Conservation (phyloP, 1,139 yeast species). For the Pichia sp. region DNA sequence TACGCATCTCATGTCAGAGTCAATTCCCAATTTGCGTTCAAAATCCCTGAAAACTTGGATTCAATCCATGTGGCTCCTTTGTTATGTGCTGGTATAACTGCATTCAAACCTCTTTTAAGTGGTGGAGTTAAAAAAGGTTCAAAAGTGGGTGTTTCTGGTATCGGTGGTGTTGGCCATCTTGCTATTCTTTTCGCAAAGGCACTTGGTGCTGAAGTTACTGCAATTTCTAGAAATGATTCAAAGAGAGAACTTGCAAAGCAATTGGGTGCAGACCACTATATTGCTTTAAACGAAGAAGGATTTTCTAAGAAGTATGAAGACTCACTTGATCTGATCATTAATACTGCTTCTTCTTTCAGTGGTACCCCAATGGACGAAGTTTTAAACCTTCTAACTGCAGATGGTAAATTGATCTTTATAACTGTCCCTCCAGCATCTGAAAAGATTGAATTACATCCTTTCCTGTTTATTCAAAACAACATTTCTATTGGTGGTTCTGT, state of each 20-base stretch:
- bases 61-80: constrained; percentile 49
- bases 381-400: constrained; percentile 32
- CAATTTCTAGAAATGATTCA: constrained; percentile 42
- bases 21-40: constrained; percentile 41
- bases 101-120: constrained; percentile 44
- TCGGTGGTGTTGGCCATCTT: constrained; percentile 57
- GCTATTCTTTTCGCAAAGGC: constrained; percentile 50
- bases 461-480: constrained; percentile 27
- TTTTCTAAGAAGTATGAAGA: constrained; percentile 29
- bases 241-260: constrained; percentile 43
- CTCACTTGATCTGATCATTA: constrained; percentile 40
- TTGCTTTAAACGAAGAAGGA: constrained; percentile 40
- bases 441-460: constrained; percentile 25
- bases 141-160: constrained; percentile 46
- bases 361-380: constrained; percentile 32
- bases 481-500: constrained; percentile 33
- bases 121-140: constrained; percentile 34
- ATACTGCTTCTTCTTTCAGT: constrained; percentile 40
- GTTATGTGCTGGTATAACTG: constrained; percentile 61
- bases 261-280: constrained; percentile 46
- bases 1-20: constrained; percentile 50
- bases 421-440: constrained; percentile 35
- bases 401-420: constrained; percentile 38
- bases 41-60: constrained; percentile 45
- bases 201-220: constrained; percentile 49